Conservation (phyloP, 2,329 filamentous ascomycete genomes). For the Dothidotthia symphoricarpi region DNA sequence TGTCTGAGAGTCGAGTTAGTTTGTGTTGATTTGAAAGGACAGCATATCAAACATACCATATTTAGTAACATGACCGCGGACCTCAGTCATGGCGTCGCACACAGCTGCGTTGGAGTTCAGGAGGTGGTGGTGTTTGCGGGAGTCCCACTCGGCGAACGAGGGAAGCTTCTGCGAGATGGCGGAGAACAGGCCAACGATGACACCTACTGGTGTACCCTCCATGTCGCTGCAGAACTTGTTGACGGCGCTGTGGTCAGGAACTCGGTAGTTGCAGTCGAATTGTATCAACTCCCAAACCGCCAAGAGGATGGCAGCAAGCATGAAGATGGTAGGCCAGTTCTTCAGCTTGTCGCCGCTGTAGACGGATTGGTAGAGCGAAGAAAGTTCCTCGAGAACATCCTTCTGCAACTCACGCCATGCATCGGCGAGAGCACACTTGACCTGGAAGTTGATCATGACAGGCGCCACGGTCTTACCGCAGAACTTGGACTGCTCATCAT, state of each 20-base stretch:
- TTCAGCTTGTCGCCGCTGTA: constrained; percentile 97
- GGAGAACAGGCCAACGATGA: constrained; percentile 95
- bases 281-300: constrained; percentile 99
- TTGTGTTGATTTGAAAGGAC: constrained; percentile 4
- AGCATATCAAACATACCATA: constrained; percentile 66
- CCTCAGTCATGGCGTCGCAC: constrained; percentile 94
- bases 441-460: constrained; percentile 99
- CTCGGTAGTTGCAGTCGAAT: constrained; percentile 95
- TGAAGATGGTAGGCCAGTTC: constrained; percentile 99
- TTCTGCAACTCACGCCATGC: constrained; percentile 98
- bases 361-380: constrained; percentile 89
- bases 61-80: constrained; percentile 86
- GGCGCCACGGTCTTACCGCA: constrained; percentile 87
- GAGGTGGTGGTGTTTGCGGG: constrained; percentile 82
- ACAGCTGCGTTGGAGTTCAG: constrained; percentile 89
- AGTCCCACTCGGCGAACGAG: constrained; percentile 91
- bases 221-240: constrained; percentile 96
- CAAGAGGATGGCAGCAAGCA: constrained; percentile 87
- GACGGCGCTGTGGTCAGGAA: constrained; percentile 78
- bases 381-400: constrained; percentile 92
- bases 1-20: constrained; percentile 63
- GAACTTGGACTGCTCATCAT: constrained; percentile 82
- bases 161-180: constrained; percentile 97
- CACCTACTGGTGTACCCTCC: constrained; percentile 92
- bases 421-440: constrained; percentile 94